Evolutionary conservation across 306 rosid genomes (phyloP).

Genomic region (Hippophae rhamnoides): DNA sequence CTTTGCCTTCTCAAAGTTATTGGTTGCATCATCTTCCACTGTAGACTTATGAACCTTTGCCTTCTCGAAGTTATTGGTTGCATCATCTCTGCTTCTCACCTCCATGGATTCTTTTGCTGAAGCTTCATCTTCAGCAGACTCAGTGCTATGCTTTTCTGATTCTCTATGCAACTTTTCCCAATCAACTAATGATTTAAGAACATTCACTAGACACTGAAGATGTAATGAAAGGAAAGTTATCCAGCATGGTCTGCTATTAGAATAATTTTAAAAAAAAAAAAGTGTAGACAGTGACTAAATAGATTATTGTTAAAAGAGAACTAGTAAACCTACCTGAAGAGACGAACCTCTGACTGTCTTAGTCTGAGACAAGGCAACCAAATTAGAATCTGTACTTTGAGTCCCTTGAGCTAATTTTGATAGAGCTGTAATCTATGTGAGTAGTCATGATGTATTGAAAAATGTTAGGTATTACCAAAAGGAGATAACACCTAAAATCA

Average conservation of each 20-base stretch:
- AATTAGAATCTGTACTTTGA: conserved; percentile 73
- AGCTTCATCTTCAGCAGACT: conserved; percentile 40
- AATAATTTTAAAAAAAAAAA: neutral
- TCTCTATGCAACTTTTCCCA: conserved; percentile 77
- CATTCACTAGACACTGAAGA: conserved; percentile 84
- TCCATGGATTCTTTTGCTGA: conserved; percentile 61
- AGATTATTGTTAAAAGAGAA: conserved; percentile 16
- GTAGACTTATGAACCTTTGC: conserved; percentile 96
- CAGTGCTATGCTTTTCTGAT: conserved; percentile 38
- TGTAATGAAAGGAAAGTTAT: conserved; percentile 27
- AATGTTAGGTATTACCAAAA: conserved; percentile 13
- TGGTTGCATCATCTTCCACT: conserved; percentile 68
- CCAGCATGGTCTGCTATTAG: conserved; percentile 15
- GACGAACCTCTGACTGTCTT: conserved; percentile 84
- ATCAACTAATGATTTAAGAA: conserved; percentile 91
- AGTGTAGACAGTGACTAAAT: conserved; percentile 10
- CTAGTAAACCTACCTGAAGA: conserved; percentile 65
- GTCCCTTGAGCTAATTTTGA: conserved; percentile 87
- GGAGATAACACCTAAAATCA: neutral
- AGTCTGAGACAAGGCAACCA: conserved; percentile 60
- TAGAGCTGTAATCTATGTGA: conserved; percentile 71
- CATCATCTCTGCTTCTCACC: conserved; percentile 55
- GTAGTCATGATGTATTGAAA: conserved; percentile 21
- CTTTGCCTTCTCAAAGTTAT: conserved; percentile 87
- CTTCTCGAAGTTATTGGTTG: conserved; percentile 72